A percentile compares a stretch with the other conserved stretches of the same genome.
Evolutionary conservation across 2,329 filamentous ascomycete species (phyloP).

Genomic region (Orbilia blumenaviensis): DNA sequence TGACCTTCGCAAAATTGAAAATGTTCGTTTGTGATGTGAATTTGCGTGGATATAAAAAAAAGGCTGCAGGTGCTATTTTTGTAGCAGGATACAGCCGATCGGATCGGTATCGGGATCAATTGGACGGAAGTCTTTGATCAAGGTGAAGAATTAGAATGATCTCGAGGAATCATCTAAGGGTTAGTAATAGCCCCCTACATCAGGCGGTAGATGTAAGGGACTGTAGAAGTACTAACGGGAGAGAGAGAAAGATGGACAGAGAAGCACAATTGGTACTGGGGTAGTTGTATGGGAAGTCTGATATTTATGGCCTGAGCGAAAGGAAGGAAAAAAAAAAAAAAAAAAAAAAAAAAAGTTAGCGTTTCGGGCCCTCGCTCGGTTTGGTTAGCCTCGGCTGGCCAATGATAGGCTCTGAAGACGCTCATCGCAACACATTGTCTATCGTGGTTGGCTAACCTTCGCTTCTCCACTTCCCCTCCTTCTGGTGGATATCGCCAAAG

Average conservation of each 20-base stretch:
- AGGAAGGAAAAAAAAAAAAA: background rate
- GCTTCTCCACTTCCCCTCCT: constrained; percentile 16
- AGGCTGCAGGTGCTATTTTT: constrained; percentile 25
- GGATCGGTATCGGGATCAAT: constrained; percentile 34
- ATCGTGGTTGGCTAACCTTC: background rate
- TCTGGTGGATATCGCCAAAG: background rate
- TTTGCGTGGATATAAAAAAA: background rate
- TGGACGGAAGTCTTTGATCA: constrained; percentile 25
- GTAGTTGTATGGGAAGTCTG: background rate
- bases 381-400: constrained; percentile 2
- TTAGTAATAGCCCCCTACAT: constrained; percentile 26
- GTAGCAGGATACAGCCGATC: background rate
- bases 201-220: constrained; percentile 30
- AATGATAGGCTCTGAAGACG: constrained; percentile 12
- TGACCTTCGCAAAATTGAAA: background rate
- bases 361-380: constrained; percentile 23
- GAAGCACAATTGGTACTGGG: constrained; percentile 6
- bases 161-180: constrained; percentile 41
- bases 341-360: constrained; percentile 30
- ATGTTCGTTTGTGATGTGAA: background rate
- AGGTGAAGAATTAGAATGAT: constrained; percentile 19
- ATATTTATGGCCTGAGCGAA: background rate
- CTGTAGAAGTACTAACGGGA: background rate
- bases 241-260: background rate
- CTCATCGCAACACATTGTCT: constrained; percentile 43